Evolutionary conservation across 2,329 filamentous ascomycete genomes (phyloP).

Genomic region (Diaporthe amygdali): DNA sequence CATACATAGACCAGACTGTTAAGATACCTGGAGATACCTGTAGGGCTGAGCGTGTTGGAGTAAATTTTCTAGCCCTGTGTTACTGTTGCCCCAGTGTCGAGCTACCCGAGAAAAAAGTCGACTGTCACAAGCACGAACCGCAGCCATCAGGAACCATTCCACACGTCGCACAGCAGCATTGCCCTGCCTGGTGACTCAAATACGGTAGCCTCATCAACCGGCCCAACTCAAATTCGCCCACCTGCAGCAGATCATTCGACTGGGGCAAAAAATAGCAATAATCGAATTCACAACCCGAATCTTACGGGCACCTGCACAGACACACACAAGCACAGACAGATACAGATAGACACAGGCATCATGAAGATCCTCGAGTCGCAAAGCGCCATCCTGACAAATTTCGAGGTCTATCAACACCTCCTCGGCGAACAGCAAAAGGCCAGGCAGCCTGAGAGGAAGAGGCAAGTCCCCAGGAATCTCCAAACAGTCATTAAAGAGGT

Average conservation of each 20-base stretch:
- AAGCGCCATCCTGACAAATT: constrained; percentile 73
- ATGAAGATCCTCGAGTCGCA: constrained; percentile 78
- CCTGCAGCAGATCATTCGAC: not conserved
- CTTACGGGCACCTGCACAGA: not conserved
- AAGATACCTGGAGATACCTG: not conserved
- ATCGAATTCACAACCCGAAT: not conserved
- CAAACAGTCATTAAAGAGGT: constrained; percentile 71
- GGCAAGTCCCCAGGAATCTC: constrained; percentile 58
- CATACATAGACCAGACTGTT: no score
- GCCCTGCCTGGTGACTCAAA: not conserved
- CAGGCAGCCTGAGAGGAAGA: constrained; percentile 41
- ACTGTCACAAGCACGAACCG: not conserved
- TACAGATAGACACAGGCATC: constrained; percentile 19
- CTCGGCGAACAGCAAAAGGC: constrained; percentile 59
- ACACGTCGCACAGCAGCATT: not conserved
- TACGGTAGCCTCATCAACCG: not conserved
- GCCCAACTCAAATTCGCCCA: not conserved
- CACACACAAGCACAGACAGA: not conserved
- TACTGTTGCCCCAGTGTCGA: not conserved
- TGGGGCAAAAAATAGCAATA: not conserved
- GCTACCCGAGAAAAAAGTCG: not conserved
- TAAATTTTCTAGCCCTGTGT: not conserved
- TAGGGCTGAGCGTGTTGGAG: constrained; percentile 1
- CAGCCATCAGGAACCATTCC: not conserved
- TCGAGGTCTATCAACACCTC: constrained; percentile 73